Evolutionary conservation across 352 stramenopile genomes (phyloP), one percentile per base, ranked within the genome.

Genomic region (Phytophthora tentaculata): DNA sequence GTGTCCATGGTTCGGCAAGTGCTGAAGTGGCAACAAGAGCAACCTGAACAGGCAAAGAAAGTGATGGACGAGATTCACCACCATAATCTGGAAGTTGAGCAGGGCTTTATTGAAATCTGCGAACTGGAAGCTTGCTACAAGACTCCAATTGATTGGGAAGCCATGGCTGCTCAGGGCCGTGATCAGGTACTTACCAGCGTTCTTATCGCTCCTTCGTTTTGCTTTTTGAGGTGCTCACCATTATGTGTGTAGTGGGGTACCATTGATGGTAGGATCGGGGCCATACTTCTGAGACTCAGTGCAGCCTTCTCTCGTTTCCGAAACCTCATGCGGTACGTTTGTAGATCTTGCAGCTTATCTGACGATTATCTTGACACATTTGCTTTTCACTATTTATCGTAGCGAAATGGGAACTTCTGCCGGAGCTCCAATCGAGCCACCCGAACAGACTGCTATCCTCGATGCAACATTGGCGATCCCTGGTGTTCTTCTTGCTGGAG

Each of bases 401-500:
- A 92, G 84, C 37, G 70, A 88, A 51, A 98, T 99, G 91, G 96
- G 97, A 22, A 80, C 86, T 23, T 60, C 74, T 19, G 95, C 96
- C 13, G 79, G 76, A 14, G 97, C 98, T 28, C 94, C 92, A 1
- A 96, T 99, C 58, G 97, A 99, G 70, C 97, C 96, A 23, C 75
- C 83, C 1, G 80, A 87, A 61, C 97, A 99, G 70, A 97, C 93
- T 6, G 73, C 64, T 57, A 80, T 99, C 3, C 89, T 97, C 6
- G 88, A 99, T 71, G 95, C 93, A 58, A 99, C 97, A 1, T 83
- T 97, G 74, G 70, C 74, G 19, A 70, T 99, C 24, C 91, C 96
- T 26, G 97, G 97, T 41, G 97, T 99, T 12, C 64, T 99, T 20
- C 87, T 95, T 6, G 92, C 91, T 49, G 94, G 97, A 37, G 96